Conservation (phyloP, 176 grass and related monocot genomes). For the Triticum timopheevii region DNA sequence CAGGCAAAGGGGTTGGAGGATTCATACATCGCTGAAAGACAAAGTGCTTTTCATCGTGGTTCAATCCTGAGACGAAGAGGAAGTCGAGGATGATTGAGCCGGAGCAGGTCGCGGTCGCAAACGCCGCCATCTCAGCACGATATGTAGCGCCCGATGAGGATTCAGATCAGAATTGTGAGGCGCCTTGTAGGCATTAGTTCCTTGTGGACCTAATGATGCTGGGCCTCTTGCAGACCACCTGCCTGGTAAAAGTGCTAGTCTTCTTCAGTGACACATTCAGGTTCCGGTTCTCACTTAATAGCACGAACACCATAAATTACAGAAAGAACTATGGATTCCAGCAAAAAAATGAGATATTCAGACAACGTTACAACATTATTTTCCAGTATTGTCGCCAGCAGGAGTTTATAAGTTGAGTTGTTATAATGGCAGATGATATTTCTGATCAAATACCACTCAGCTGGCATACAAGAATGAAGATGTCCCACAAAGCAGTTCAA, state of each 20-base stretch:
- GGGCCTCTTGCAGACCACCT: slow-evolving; percentile 62
- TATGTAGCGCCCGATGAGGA: background rate
- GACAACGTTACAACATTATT: background rate
- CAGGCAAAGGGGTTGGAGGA: slow-evolving; percentile 3
- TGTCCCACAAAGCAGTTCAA: rapidly evolving
- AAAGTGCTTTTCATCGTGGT: slow-evolving; percentile 57
- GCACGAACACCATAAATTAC: background rate
- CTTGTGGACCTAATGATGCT: slow-evolving; percentile 69
- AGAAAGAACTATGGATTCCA: background rate
- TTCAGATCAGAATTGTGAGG: slow-evolving; percentile 37
- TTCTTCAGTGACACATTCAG: background rate
- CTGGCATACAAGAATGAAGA: too few species aligned
- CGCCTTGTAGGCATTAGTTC: slow-evolving; percentile 28
- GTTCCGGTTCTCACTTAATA: background rate
- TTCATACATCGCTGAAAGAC: slow-evolving; percentile 27
- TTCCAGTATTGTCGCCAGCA: background rate
- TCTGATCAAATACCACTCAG: too few species aligned
- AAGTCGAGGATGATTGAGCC: background rate
- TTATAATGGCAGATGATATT: too few species aligned
- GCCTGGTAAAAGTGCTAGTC: slow-evolving; percentile 41
- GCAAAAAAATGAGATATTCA: background rate
- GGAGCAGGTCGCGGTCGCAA: background rate
- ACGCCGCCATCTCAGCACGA: background rate
- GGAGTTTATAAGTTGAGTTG: background rate
- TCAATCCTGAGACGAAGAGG: slow-evolving; percentile 40